Evolutionary conservation across 208 protist species (phyloP), one percentile per base, ranked within the genome.

Genomic region (Tritrichomonas musculus): DNA sequence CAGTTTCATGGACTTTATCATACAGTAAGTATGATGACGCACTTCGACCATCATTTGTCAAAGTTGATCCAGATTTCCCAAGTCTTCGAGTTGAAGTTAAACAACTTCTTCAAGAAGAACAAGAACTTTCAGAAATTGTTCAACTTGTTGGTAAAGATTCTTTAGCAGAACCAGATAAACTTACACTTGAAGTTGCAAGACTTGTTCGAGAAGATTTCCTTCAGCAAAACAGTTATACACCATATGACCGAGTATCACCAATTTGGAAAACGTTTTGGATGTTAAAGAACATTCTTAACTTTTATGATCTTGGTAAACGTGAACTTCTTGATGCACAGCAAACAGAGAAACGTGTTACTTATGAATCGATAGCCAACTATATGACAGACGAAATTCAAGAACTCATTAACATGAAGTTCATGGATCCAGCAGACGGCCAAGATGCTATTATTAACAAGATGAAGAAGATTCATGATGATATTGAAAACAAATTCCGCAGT

Each of bases 151-250:
- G 99, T 94, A 95, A 94, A 96, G 99, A 99, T 95, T 99, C 98
- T n/a, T 96, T 99, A 22, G 98, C 97, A 93, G 99, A 99, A 96
- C 97, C 96, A 41, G 98, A 99, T 94, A 99, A 99, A 95, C 97
- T 99, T 94, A 99, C 98, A 57, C 96, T 99, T 13, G 99, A 99
- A 96, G 97, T 99, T 55, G 98, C 99, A 53, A 98, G 98, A 95
- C 95, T 99, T 92, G 98, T 99, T 94, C 97, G 98, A 92, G 99
- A 99, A 95, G 99, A 99, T 96, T 99, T 99, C 96, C 96, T 99
- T 0, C 98, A 99, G 96, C 99, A 99, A 96, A 99, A 99, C 96
- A 97, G 97, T 93, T 99, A 99, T 97, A 98, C 98, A 36, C 92
- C 96, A 72, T 72, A 84, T 44, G 73, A 84, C 25, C 49, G 44